A percentile compares a stretch with the other conserved stretches of the same genome.
These are phyloP conservation scores for Papiliotrema flavescens DNA, from an alignment of 1,284 basidiomycete genomes.

Conservation along the genomic window DNA sequence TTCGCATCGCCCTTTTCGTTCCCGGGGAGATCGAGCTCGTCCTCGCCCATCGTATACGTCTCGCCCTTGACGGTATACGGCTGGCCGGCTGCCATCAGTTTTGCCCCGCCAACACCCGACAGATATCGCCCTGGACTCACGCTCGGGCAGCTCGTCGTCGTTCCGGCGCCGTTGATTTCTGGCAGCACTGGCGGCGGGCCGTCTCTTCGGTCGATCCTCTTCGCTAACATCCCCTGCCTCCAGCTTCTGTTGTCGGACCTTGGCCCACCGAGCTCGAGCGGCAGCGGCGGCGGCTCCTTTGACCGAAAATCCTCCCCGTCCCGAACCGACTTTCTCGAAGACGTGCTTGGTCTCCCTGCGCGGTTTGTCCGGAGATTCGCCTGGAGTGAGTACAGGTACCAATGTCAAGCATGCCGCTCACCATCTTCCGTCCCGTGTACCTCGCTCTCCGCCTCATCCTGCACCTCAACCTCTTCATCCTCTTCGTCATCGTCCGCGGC, in stretches of 20 bases:
- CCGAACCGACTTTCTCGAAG: slow-evolving; percentile 33
- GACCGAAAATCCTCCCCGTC: slow-evolving; percentile 45
- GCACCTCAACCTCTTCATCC: slow-evolving; percentile 15
- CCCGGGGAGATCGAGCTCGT: slow-evolving; percentile 79
- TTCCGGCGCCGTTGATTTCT: no score
- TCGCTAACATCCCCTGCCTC: slow-evolving; percentile 41
- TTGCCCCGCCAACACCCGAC: neutral
- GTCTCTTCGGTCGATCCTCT: slow-evolving; percentile 11
- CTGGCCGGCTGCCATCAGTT: slow-evolving; percentile 16
- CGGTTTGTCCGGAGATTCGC: neutral
- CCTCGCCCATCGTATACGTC: slow-evolving; percentile 74
- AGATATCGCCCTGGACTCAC: slow-evolving; percentile 3
- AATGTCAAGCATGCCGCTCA: neutral
- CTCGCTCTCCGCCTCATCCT: slow-evolving; percentile 16
- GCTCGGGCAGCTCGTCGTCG: slow-evolving; percentile 21
- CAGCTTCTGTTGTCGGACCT: slow-evolving; percentile 36
- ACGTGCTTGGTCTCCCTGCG: slow-evolving; percentile 18
- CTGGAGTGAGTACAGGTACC: neutral
- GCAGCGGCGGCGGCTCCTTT: slow-evolving; percentile 46
- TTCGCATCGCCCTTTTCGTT: slow-evolving; percentile 88
- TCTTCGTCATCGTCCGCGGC: slow-evolving; percentile 9
- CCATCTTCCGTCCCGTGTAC: slow-evolving; percentile 16
- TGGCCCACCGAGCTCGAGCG: slow-evolving; percentile 44
- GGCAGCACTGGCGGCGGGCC: neutral
- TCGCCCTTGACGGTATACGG: slow-evolving; percentile 59